These are phyloP conservation scores for Maudiozyma saulgeensis DNA, from an alignment of 805 yeast genomes.

Conservation along the genomic window DNA sequence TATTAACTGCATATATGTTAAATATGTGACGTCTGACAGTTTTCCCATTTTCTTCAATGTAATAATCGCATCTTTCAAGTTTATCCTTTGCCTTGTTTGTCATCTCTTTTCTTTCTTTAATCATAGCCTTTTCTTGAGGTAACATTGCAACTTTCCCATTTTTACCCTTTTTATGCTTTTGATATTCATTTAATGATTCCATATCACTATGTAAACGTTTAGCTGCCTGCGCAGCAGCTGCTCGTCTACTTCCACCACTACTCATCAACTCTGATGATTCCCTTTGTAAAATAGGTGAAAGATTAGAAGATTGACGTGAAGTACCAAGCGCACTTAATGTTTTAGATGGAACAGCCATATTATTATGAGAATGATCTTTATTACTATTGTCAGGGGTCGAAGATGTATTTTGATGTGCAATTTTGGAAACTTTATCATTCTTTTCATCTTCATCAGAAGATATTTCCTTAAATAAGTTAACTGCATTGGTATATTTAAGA, in stretches of 20 bases:
- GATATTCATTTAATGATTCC: conserved; percentile 56
- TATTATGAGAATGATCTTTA: background rate
- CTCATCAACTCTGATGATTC: background rate
- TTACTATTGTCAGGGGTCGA: too few relatives aligned
- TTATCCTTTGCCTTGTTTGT: conserved; percentile 17
- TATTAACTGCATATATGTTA: conserved; percentile 42
- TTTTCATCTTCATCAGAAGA: background rate
- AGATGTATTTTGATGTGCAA: background rate
- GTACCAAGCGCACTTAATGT: background rate
- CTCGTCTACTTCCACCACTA: conserved; percentile 23
- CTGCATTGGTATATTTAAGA: background rate
- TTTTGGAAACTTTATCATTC: background rate
- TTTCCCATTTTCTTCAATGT: conserved; percentile 4
- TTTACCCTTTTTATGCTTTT: conserved; percentile 38
- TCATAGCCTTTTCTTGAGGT: conserved; percentile 34
- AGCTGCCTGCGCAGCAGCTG: conserved; percentile 63
- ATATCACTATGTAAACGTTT: conserved; percentile 57
- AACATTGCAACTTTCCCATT: conserved; percentile 23
- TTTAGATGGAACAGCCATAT: background rate
- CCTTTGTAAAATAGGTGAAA: background rate
- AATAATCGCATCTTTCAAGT: background rate
- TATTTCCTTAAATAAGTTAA: background rate
- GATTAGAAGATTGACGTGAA: background rate
- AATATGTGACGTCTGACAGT: conserved; percentile 13
- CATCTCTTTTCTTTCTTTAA: conserved; percentile 24